A percentile compares a stretch with the other conserved stretches of the same genome.
Evolutionary conservation across 345 rosid genomes (phyloP).

Genomic region (Lepidium sativum): DNA sequence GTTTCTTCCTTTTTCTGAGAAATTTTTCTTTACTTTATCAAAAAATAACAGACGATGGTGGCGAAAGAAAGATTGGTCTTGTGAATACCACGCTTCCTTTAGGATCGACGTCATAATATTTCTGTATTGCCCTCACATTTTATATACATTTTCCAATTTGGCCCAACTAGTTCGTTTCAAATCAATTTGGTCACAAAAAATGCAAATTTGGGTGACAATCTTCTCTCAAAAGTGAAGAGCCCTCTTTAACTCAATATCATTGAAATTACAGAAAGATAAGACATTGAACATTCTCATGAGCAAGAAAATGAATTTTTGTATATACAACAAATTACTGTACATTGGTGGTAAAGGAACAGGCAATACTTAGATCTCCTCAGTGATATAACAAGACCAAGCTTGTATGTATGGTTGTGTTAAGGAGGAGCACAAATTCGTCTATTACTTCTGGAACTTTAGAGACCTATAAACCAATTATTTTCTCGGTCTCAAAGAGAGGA

Average conservation of each 20-base stretch:
- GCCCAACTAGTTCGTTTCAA: background rate
- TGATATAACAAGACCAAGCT: conserved; percentile 14
- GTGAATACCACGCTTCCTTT: conserved; percentile 7
- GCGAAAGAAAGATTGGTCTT: conserved; percentile 16
- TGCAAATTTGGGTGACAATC: too few relatives aligned
- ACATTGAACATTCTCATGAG: background rate
- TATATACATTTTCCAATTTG: background rate
- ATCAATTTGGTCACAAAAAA: background rate
- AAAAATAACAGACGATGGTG: background rate
- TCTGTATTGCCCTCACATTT: background rate
- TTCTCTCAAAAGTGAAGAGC: too few relatives aligned
- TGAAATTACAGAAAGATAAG: background rate
- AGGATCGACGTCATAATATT: conserved; percentile 1
- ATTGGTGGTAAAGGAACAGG: background rate
- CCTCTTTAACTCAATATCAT: background rate
- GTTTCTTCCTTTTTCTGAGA: background rate
- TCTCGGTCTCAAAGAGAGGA: background rate
- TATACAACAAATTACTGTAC: conserved; percentile 15
- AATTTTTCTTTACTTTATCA: background rate
- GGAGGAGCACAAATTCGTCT: background rate
- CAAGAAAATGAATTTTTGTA: background rate
- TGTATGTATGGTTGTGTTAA: conserved; percentile 17
- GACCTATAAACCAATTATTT: conserved; percentile 8
- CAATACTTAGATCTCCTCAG: background rate
- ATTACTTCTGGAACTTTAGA: conserved; percentile 6